Percentiles rank a stretch among this genome's conserved stretches.
Conservation (phyloP, 352 stramenopile species). For the Pythium folliculosum region DNA sequence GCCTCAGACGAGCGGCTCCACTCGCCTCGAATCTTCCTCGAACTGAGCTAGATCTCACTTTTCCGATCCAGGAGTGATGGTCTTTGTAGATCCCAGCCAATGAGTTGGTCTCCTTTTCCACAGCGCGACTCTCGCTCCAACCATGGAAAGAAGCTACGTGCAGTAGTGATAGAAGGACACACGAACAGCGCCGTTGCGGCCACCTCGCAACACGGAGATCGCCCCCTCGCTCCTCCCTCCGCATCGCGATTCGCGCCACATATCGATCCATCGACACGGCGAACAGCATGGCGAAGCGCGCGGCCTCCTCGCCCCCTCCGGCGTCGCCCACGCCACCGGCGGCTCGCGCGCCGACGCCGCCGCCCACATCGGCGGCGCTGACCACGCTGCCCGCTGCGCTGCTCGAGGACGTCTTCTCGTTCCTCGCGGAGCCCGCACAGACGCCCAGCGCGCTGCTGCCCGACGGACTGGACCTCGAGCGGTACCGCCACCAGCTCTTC, state of each 20-base stretch:
- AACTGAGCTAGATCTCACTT: too few relatives aligned
- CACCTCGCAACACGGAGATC: too few relatives aligned
- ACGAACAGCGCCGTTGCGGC: too few relatives aligned
- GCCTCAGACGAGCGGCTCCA: too few relatives aligned
- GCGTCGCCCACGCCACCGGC: neutral
- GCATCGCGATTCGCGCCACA: neutral
- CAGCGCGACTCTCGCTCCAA: neutral
- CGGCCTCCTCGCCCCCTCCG: too few relatives aligned
- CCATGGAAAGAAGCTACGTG: neutral
- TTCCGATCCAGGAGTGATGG: neutral
- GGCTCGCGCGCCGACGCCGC: neutral
- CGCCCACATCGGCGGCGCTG: neutral
- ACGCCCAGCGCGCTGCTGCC: neutral
- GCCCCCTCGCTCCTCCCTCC: too few relatives aligned
- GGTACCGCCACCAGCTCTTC: slow-evolving; percentile 6
- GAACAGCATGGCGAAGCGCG: neutral
- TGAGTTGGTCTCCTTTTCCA: neutral
- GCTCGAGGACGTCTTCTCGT: neutral
- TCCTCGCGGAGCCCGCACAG: neutral
- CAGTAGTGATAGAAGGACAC: too few relatives aligned
- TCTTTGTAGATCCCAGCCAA: neutral
- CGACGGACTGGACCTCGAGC: neutral
- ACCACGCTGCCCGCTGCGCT: neutral
- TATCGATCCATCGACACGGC: neutral
- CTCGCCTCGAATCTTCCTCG: too few relatives aligned